Conservation (phyloP, 1,139 yeast species). For the Protomyces pachydermus region DNA sequence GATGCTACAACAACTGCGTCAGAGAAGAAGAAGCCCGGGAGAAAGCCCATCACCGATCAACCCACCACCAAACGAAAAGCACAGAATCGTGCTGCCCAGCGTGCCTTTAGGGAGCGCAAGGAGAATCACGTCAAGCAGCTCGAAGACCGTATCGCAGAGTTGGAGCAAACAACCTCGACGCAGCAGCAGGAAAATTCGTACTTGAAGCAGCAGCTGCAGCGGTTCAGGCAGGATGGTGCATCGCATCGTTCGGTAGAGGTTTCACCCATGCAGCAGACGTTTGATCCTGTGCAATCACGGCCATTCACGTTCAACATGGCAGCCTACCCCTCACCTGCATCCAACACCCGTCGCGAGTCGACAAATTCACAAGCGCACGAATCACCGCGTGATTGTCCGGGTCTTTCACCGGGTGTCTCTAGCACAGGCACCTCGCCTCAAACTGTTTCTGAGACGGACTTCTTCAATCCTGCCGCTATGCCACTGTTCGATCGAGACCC, state of each 20-base stretch:
- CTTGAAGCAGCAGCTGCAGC: slow-evolving; percentile 5
- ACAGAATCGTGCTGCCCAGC: slow-evolving; percentile 90
- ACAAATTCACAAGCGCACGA: not conserved
- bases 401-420: slow-evolving; percentile 7
- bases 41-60: slow-evolving; percentile 69
- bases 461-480: slow-evolving; percentile 13
- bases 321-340: not conserved
- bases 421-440: slow-evolving; percentile 17
- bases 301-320: not conserved
- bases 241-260: not conserved
- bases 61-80: slow-evolving; percentile 61
- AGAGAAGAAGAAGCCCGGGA: slow-evolving; percentile 48
- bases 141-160: slow-evolving; percentile 54
- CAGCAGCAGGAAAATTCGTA: slow-evolving; percentile 6
- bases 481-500: slow-evolving; percentile 5
- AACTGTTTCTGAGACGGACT: slow-evolving; percentile 11
- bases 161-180: slow-evolving; percentile 35
- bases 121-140: slow-evolving; percentile 57
- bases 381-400: not conserved
- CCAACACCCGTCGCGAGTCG: not conserved
- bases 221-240: not conserved
- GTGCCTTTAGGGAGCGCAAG: slow-evolving; percentile 81
- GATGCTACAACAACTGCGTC: slow-evolving; percentile 1
- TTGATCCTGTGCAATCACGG: not conserved
- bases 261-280: not conserved